These are phyloP conservation scores for Penicillium waksmanii DNA, from an alignment of 495 filamentous ascomycete species.

Conservation along the genomic window DNA sequence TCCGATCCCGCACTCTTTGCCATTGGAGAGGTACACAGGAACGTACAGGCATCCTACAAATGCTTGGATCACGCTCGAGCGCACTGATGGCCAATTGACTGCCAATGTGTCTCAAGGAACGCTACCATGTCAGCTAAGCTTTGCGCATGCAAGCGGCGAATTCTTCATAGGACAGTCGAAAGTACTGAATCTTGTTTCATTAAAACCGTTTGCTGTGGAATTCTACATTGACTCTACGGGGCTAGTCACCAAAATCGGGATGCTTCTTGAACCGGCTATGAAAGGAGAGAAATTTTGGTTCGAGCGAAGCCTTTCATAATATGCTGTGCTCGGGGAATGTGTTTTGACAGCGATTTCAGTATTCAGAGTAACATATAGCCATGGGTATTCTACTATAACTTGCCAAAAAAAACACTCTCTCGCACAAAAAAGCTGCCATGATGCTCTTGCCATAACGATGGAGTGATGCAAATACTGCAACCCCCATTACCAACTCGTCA, in stretches of 20 bases:
- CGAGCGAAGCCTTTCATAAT: conserved; percentile 13
- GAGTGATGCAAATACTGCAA: too few relatives aligned
- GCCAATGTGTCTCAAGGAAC: conserved; percentile 13
- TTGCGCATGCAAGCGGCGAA: conserved; percentile 21
- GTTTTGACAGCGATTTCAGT: too few relatives aligned
- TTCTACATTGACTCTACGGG: conserved; percentile 44
- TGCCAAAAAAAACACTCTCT: too few relatives aligned
- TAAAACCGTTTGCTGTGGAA: conserved; percentile 27
- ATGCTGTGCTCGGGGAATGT: too few relatives aligned
- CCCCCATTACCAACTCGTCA: conserved; percentile 81
- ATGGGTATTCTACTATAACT: too few relatives aligned
- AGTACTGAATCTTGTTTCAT: background rate
- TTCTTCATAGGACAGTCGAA: conserved; percentile 22
- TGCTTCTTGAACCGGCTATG: conserved; percentile 33
- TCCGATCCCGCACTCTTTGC: conserved; percentile 17
- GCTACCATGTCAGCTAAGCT: background rate
- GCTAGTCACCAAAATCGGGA: conserved; percentile 30
- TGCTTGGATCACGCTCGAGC: conserved; percentile 6
- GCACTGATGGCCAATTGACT: background rate
- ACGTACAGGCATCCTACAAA: conserved; percentile 18
- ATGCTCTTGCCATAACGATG: too few relatives aligned
- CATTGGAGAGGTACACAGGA: conserved; percentile 19
- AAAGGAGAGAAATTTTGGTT: conserved; percentile 37
- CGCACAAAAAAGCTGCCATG: too few relatives aligned
- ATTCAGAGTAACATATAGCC: too few relatives aligned